Base-by-base conservation (phyloP, 768 basidiomycete genomes). In the Tricholoma terreum region DNA sequence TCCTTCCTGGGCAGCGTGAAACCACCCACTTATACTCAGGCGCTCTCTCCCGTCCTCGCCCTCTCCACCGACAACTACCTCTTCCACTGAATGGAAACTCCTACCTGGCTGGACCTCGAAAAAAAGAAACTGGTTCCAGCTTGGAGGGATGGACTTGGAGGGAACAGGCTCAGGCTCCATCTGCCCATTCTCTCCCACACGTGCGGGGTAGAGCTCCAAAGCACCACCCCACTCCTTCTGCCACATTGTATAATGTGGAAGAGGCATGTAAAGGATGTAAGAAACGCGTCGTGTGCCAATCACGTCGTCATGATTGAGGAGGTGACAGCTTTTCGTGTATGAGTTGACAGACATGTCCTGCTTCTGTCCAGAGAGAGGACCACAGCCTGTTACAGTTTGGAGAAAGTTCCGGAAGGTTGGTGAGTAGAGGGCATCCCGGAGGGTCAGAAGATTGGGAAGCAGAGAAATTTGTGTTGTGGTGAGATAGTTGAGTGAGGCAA, bases 301-400 rank as follows among this genome's bases (percentile, higher is more conserved):
- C 22, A 96, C 95, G 71, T 98, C 96, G 85, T 98, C 96, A 77
- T 98, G 96, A 72, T 96, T 92, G 66, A 98, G 86, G 9, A 98
- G 83, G 73, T 98, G 94, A 70, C 89, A 97, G 45, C 94, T 92
- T 59, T 87, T 84, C 17, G 86, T 88, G 73, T 98, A 98, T 7
- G 90, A 86, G 67, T 93, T 94, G 58, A 96, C 89, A 42, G 92
- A 92, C 85, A 95, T 94, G 77, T 98, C 96, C 67, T 93, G 94
- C 70, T 94, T 96, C 42, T 79, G 81, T 50, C 94, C 94, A 27
- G 91, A 94, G 46, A 98, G 81, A 5, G 94, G 86, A 4, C 93
- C 94, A 62, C 95, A 98, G 1, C 93, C 92, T 1, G 96, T 98
- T 21, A 98, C 90, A 1, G 84, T 75, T 46, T 84, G 89, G 27